Conservation (phyloP, 2,329 filamentous ascomycete genomes). For the Talaromyces sp. region DNA sequence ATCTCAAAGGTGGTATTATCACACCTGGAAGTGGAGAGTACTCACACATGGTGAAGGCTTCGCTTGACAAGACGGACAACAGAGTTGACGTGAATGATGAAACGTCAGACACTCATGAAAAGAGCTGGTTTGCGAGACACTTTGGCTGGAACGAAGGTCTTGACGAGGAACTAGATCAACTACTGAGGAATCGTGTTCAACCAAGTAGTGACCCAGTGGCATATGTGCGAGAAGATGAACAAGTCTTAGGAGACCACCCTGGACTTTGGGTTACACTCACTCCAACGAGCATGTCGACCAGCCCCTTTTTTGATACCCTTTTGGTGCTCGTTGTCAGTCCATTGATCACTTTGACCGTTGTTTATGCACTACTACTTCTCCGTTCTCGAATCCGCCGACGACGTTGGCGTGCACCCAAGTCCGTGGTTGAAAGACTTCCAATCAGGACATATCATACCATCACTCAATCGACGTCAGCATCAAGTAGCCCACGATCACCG, state of each 20-base stretch:
- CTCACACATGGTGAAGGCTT: conserved; percentile 25
- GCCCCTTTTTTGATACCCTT: conserved; percentile 92
- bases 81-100: background rate
- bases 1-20: conserved; percentile 62
- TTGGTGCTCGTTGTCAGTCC: conserved; percentile 96
- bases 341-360: conserved; percentile 83
- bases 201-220: conserved; percentile 19
- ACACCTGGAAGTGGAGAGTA: conserved; percentile 73
- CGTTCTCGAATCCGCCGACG: conserved; percentile 83
- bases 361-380: conserved; percentile 83
- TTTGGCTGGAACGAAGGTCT: conserved; percentile 30
- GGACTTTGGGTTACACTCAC: conserved; percentile 96
- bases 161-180: conserved; percentile 17
- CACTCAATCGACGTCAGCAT: conserved; percentile 55
- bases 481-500: conserved; percentile 54
- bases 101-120: conserved; percentile 1
- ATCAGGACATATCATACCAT: conserved; percentile 94
- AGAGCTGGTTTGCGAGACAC: conserved; percentile 34
- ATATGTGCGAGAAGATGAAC: conserved; percentile 17
- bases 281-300: conserved; percentile 79
- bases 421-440: conserved; percentile 87
- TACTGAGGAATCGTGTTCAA: conserved; percentile 9
- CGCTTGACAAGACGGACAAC: conserved; percentile 30
- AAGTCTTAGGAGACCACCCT: conserved; percentile 49
- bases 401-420: conserved; percentile 96